Conservation (phyloP, 2,329 filamentous ascomycete genomes). For the Clonostachys chloroleuca region DNA sequence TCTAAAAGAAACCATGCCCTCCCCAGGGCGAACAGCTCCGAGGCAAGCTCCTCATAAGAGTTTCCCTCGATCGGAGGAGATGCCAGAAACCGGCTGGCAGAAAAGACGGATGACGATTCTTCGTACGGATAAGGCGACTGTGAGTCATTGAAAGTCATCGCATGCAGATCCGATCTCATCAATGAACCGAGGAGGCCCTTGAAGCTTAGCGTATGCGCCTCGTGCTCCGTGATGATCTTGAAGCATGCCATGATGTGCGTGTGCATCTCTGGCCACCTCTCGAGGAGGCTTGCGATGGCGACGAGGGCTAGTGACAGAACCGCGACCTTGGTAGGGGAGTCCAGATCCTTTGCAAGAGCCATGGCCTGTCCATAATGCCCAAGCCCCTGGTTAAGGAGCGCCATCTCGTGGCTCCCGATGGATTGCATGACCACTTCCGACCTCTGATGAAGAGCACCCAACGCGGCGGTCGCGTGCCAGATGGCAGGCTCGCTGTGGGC, state of each 20-base stretch:
- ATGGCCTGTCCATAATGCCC: constrained; percentile 19
- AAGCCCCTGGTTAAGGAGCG: constrained; percentile 11
- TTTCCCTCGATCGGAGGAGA: background rate
- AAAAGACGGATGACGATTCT: constrained; percentile 4
- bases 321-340: constrained; percentile 15
- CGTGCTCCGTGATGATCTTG: constrained; percentile 11
- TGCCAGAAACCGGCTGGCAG: background rate
- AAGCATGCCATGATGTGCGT: constrained; percentile 22
- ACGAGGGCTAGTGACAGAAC: constrained; percentile 23
- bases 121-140: constrained; percentile 19
- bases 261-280: constrained; percentile 19
- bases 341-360: constrained; percentile 15
- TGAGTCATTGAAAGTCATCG: constrained; percentile 24
- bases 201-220: constrained; percentile 2
- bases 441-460: constrained; percentile 25
- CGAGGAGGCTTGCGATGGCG: constrained; percentile 21
- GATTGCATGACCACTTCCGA: background rate
- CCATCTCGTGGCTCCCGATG: constrained; percentile 4
- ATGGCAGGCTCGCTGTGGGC: constrained; percentile 25
- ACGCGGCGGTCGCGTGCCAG: constrained; percentile 24
- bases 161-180: constrained; percentile 22
- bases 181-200: constrained; percentile 11
- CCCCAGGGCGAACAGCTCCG: constrained; percentile 1
- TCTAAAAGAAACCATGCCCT: constrained; percentile 2
- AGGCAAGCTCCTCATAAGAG: background rate